Base-by-base conservation (phyloP, 1,139 yeast genomes). In the Yarrowia galli region DNA sequence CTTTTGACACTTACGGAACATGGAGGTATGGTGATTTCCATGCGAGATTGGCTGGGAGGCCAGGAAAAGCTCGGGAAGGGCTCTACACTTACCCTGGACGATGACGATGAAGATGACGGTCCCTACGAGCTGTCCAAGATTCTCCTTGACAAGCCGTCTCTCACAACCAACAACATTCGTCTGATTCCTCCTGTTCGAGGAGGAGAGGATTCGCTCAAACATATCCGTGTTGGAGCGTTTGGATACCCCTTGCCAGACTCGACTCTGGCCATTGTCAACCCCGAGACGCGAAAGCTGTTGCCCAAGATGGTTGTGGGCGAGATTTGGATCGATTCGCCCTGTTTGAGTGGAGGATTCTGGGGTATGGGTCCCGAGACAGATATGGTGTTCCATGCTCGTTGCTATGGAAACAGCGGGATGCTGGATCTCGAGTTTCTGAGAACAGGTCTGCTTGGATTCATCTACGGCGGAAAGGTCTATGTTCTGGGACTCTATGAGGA, bases 211-310 rank as follows among this genome's bases (percentile, higher is more conserved):
- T 79, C 83, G 18, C 80, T 81, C 60, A 83, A 86, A 76, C 61
- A 72, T 69, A 80, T 92, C 56, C 80, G 97, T 67, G 89, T 95
- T 0, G 97, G 96, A 58, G 89, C 98, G 0, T 95, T 95, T 81
- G 99, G 99, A 0, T 92, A 84, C 73, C 99, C 99, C 0, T 78
- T 95, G 2, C 97, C 98, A 0, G 98, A 93, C 79, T 95, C 98
- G 0, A 91, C 97, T 0, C 78, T 95, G 54, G 98, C 98, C 0
- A 87, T 95, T 43, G 98, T 95, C 0, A 92, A 96, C 75, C 98
- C 99, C 0, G 99, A 96, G 71, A 89, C 91, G 70, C 84, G 88
- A 40, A 78, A 86, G 6, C 79, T 92, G 22, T 88, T 91, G 4
- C 84, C 85, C 2, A 86, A 83, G 61, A 86, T 91, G 73, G 93